A percentile compares a stretch with the other conserved stretches of the same genome.
These are phyloP conservation scores for Neopestalotiopsis sp. DNA, from an alignment of 2,329 filamentous ascomycete species.

Conservation along the genomic window DNA sequence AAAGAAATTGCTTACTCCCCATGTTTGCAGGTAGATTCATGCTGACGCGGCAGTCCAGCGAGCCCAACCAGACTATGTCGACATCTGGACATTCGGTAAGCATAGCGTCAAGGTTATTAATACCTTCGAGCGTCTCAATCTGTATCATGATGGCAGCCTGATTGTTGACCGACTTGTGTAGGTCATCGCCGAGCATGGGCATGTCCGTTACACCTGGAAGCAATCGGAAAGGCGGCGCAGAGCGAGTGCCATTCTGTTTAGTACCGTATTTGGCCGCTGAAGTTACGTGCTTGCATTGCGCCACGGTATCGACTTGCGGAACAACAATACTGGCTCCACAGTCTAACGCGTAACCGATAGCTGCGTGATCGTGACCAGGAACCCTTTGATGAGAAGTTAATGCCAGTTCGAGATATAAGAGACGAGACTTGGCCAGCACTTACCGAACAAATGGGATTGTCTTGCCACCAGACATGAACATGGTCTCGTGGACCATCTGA, in stretches of 20 bases:
- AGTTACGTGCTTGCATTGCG: slow-evolving; percentile 47
- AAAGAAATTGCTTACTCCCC: slow-evolving; percentile 20
- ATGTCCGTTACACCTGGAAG: slow-evolving; percentile 46
- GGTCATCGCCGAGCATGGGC: slow-evolving; percentile 36
- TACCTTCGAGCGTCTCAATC: slow-evolving; percentile 47
- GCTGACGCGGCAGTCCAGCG: slow-evolving; percentile 47
- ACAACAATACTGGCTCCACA: slow-evolving; percentile 53
- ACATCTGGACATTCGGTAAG: slow-evolving; percentile 51
- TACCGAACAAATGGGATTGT: slow-evolving; percentile 51
- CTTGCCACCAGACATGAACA: slow-evolving; percentile 50
- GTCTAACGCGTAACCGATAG: slow-evolving; percentile 52
- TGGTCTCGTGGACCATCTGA: slow-evolving; percentile 50
- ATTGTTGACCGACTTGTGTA: slow-evolving; percentile 47
- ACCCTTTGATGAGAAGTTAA: slow-evolving; percentile 32
- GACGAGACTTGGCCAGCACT: background rate
- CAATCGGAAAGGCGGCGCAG: slow-evolving; percentile 49
- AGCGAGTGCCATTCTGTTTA: slow-evolving; percentile 45
- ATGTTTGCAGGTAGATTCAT: slow-evolving; percentile 45
- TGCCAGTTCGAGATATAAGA: background rate
- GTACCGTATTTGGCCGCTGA: slow-evolving; percentile 50
- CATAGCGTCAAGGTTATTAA: slow-evolving; percentile 54
- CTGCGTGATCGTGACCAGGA: slow-evolving; percentile 50
- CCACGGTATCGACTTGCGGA: slow-evolving; percentile 53
- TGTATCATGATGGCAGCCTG: slow-evolving; percentile 55
- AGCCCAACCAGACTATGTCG: slow-evolving; percentile 52